Conservation (phyloP, 345 rosid genomes). For the Eucalyptus virginea region DNA sequence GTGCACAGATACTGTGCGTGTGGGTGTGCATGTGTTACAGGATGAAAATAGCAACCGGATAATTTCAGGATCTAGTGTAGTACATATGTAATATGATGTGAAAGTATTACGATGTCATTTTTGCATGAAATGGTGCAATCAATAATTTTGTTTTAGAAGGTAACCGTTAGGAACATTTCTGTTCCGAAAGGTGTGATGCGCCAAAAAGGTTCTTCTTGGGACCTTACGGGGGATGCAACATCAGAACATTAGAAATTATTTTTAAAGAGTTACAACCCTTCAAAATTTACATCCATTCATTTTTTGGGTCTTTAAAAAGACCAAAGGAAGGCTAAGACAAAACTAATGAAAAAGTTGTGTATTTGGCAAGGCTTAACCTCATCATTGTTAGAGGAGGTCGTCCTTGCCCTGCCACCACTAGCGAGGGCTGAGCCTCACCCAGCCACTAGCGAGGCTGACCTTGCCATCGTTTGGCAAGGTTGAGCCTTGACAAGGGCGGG, state of each 20-base stretch:
- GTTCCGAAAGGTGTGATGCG: neutral
- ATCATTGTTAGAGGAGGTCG: fast-evolving
- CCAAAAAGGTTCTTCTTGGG: neutral
- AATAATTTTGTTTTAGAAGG: neutral
- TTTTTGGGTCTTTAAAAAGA: neutral
- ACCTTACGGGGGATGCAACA: neutral
- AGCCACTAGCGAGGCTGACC: neutral
- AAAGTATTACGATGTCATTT: neutral
- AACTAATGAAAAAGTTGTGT: neutral
- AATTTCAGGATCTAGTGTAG: neutral
- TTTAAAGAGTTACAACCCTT: neutral
- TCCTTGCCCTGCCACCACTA: neutral
- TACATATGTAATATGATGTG: neutral
- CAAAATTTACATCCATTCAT: neutral
- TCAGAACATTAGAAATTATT: neutral
- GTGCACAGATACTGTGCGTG: neutral
- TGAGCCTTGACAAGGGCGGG: neutral
- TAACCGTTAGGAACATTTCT: neutral
- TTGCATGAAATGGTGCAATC: neutral
- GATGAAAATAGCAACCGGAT: neutral
- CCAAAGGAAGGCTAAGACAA: neutral
- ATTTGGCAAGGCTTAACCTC: neutral
- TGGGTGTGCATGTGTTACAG: neutral
- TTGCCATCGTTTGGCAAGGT: neutral
- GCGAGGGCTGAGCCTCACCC: neutral